A percentile compares a stretch with the other conserved stretches of the same genome.
phyloP scores from a whole-genome alignment of 441 rosid species.

The California macrophylla region DNA sequence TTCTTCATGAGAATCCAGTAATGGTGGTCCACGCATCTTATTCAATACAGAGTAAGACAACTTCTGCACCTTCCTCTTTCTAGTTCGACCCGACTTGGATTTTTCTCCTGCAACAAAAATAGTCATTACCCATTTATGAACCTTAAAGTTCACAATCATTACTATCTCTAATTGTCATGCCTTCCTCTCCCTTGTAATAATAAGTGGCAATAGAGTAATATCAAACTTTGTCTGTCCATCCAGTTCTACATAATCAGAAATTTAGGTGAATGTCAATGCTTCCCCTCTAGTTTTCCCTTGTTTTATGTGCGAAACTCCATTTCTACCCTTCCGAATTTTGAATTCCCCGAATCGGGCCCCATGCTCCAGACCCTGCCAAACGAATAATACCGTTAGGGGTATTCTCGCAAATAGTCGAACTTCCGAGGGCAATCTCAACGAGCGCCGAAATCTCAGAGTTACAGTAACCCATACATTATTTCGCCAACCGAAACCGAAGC shows the following conservation, averaged over 20 bases:
- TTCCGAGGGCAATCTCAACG: conserved; percentile 16
- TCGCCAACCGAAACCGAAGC: conserved; percentile 36
- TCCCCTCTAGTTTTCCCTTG: background rate
- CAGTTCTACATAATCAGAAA: background rate
- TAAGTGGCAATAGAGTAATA: background rate
- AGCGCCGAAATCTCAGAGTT: conserved; percentile 58
- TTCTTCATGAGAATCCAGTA: background rate
- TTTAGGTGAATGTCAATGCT: conserved; percentile 4
- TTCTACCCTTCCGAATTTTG: conserved; percentile 11
- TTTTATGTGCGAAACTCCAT: background rate
- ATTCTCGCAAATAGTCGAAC: conserved; percentile 19
- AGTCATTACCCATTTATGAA: conserved; percentile 1
- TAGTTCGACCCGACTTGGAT: conserved; percentile 2
- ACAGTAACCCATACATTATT: conserved; percentile 25
- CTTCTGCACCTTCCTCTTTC: background rate
- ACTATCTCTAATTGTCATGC: background rate
- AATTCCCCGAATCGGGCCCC: conserved; percentile 27
- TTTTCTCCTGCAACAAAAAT: background rate
- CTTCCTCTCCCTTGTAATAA: background rate
- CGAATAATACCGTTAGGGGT: conserved; percentile 54
- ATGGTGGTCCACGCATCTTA: background rate
- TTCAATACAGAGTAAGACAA: conserved; percentile 1
- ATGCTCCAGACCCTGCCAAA: conserved; percentile 22
- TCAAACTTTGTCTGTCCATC: background rate
- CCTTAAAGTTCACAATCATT: conserved; percentile 5